Evolutionary conservation across 495 filamentous ascomycete species (phyloP).

Genomic region (Penicillium flavigenum): DNA sequence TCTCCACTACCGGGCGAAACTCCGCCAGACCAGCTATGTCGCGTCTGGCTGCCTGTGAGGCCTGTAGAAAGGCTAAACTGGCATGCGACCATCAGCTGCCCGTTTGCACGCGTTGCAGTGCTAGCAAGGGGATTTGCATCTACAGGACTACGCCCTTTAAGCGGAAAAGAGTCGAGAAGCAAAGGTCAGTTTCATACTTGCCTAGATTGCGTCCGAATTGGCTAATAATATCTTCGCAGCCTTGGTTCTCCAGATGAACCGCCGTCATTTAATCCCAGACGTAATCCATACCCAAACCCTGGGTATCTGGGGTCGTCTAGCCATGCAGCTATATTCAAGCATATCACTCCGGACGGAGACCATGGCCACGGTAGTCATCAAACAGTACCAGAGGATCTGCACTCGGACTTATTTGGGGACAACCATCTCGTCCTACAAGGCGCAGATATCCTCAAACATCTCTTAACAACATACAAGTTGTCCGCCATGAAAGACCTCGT

Average conservation of each 20-base stretch:
- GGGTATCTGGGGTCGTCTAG: constrained; percentile 46
- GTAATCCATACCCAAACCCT: constrained; percentile 43
- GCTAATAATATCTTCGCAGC: constrained; percentile 2
- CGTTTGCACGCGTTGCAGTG: constrained; percentile 39
- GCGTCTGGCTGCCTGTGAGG: constrained; percentile 38
- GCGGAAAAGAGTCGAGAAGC: constrained; percentile 26
- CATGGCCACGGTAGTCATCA: constrained; percentile 8
- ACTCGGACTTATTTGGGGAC: constrained; percentile 22
- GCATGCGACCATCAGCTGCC: constrained; percentile 44
- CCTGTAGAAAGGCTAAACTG: constrained; percentile 43
- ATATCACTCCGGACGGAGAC: constrained; percentile 33
- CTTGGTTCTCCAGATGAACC: constrained; percentile 24
- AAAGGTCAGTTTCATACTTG: constrained; percentile 17
- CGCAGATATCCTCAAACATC: constrained; percentile 29
- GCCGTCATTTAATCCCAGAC: constrained; percentile 27
- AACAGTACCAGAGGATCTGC: constrained; percentile 12
- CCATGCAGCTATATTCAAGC: constrained; percentile 43
- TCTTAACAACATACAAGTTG: constrained; percentile 26
- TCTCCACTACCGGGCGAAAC: constrained; percentile 10
- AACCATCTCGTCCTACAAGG: constrained; percentile 29
- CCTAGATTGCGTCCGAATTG: not conserved
- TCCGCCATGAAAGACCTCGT: constrained; percentile 33
- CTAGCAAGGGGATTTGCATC: constrained; percentile 32
- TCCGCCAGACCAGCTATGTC: constrained; percentile 22
- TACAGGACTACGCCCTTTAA: constrained; percentile 45